Conservation (phyloP, 352 stramenopile species). For the Blastocystis sp. region DNA sequence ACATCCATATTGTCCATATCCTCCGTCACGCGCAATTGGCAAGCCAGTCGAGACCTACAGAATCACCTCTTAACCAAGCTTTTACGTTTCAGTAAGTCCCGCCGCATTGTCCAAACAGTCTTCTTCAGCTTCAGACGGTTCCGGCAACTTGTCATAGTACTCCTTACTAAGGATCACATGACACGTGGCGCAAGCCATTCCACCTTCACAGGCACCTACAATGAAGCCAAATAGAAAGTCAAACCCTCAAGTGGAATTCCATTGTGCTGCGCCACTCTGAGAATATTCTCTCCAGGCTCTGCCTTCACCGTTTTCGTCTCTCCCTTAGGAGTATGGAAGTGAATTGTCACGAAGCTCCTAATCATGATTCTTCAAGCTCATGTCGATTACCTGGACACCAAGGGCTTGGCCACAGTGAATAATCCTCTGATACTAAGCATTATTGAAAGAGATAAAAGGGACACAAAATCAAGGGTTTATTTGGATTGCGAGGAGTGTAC, state of each 20-base stretch:
- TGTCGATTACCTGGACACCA: neutral
- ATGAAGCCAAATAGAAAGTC: neutral
- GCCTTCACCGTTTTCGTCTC: conserved; percentile 51
- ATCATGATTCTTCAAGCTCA: neutral
- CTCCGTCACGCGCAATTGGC: conserved; percentile 37
- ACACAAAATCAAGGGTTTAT: no score
- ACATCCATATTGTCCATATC: conserved; percentile 64
- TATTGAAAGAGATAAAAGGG: no score
- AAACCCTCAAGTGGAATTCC: conserved; percentile 59
- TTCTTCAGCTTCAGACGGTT: conserved; percentile 57
- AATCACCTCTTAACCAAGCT: neutral
- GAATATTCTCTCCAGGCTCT: conserved; percentile 55
- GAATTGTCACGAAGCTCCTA: conserved; percentile 49
- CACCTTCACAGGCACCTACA: conserved; percentile 64
- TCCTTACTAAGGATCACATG: conserved; percentile 66
- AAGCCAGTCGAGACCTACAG: conserved; percentile 49
- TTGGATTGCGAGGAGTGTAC: no score
- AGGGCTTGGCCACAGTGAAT: neutral
- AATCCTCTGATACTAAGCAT: no score
- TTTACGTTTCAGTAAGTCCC: conserved; percentile 49
- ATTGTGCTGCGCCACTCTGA: conserved; percentile 54
- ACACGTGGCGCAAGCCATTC: conserved; percentile 64
- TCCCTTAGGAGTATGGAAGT: conserved; percentile 60
- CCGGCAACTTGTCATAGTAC: conserved; percentile 37
- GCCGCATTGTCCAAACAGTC: conserved; percentile 62